Evolutionary conservation across 331 rosid genomes (phyloP), one percentile per base, ranked within the genome.

Genomic region (Stylosanthes scabra): DNA sequence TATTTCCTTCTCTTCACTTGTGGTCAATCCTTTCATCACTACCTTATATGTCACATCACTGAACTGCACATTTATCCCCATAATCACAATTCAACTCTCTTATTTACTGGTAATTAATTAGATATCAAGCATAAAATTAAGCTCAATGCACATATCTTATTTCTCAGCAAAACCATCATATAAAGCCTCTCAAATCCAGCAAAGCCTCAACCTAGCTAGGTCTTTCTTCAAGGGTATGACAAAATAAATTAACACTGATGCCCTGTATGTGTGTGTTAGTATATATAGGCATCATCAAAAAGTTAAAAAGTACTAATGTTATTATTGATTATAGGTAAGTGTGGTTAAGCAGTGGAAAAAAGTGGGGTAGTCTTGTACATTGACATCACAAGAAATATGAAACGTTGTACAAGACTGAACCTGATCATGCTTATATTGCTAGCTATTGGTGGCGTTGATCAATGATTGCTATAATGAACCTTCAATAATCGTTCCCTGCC

Each of bases 381-480:
- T 72, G 76, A 76, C 68, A 63, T 76, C 91, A 81, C 75, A 78
- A 76, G 82, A 78, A 84, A 83, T 9, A 83, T 84, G 86, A 90
- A 84, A 74, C 88, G 76, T 77, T 77, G 96, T 88, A 86, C 98
- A 89, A 91, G 92, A 89, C 97, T 87, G 87, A 89, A 91, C 97
- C 94, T 93, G 97, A 75, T 78, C 84, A 86, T 82, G 88, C 84
- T 82, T 82, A 84, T 76, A 83, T 84, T 86, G 89, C 82, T 84
- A 87, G 87, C 87, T 85, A 86, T 84, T 81, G 84, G 87, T 79
- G 72, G 81, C 89, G 74, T 83, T 80, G 83, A 76, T 78, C 74
- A 72, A 81, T 80, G 83, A 76, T 78, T 71, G 74, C 79, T 75
- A 88, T 31, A 82, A 89, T 81, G 88, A 83, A 78, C 76, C 88